Evolutionary conservation across 2,329 filamentous ascomycete species (phyloP).

Genomic region (Pseudocercospora fijiensis): DNA sequence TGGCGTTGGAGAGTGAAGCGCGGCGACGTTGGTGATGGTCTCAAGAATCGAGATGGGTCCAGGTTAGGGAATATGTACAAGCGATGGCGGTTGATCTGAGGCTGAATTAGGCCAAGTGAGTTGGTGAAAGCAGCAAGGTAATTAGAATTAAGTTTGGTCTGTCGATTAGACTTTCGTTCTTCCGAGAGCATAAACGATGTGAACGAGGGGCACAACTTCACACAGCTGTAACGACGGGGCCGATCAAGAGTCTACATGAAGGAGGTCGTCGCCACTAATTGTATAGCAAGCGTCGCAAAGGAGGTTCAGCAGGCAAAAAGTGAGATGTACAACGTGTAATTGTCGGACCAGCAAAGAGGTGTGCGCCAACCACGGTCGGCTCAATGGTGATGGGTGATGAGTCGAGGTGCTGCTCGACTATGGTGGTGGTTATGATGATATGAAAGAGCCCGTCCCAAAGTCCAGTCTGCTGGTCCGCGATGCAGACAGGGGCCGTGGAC

Average conservation of each 20-base stretch:
- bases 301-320: conserved; percentile 1
- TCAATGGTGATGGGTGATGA: conserved; percentile 14
- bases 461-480: conserved; percentile 15
- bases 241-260: not conserved
- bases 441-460: conserved; percentile 10
- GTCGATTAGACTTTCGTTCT: conserved; percentile 22
- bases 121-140: conserved; percentile 19
- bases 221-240: conserved; percentile 3
- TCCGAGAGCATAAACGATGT: conserved; percentile 16
- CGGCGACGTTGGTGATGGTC: conserved; percentile 24
- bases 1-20: conserved; percentile 13
- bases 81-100: conserved; percentile 13
- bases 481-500: conserved; percentile 8
- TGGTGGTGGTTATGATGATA: not conserved
- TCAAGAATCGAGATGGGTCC: conserved; percentile 13
- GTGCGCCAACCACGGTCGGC: conserved; percentile 16
- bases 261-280: not conserved
- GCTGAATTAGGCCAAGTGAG: conserved; percentile 20
- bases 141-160: conserved; percentile 21
- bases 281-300: not conserved
- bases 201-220: conserved; percentile 13
- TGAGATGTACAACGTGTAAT: not conserved
- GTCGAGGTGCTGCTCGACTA: conserved; percentile 1
- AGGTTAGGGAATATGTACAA: conserved; percentile 24
- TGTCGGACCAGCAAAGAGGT: not conserved